These are phyloP conservation scores for Penicillium corylophilum DNA, from an alignment of 2,329 filamentous ascomycete species.

Conservation along the genomic window DNA sequence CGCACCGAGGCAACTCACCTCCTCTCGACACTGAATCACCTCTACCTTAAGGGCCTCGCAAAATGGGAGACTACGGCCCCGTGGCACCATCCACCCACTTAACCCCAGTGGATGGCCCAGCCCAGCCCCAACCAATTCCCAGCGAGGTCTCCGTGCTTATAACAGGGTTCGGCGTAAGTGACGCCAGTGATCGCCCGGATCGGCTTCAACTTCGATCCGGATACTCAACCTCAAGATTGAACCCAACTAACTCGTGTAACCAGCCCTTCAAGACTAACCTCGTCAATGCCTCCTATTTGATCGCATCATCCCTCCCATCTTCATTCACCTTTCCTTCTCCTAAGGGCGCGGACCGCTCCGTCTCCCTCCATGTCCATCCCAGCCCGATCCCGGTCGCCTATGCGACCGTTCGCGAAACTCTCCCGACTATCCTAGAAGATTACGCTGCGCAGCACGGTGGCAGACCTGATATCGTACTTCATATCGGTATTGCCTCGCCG, in stretches of 20 bases:
- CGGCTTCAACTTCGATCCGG: conserved; percentile 5
- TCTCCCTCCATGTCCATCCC: conserved; percentile 55
- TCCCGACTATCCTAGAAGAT: conserved; percentile 62
- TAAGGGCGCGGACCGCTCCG: conserved; percentile 27
- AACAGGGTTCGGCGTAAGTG: conserved; percentile 39
- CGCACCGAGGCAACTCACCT: conserved; percentile 1
- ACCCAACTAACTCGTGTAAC: conserved; percentile 8
- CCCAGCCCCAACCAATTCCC: conserved; percentile 13
- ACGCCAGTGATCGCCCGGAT: conserved; percentile 12
- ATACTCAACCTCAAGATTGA: background rate
- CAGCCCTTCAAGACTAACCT: conserved; percentile 75
- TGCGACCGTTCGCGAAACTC: conserved; percentile 59
- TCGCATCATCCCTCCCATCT: conserved; percentile 66
- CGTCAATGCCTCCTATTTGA: conserved; percentile 78
- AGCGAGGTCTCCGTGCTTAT: conserved; percentile 37
- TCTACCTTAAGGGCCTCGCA: conserved; percentile 2
- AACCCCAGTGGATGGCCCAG: conserved; percentile 14
- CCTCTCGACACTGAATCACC: background rate
- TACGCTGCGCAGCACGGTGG: conserved; percentile 41
- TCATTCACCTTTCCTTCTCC: conserved; percentile 57
- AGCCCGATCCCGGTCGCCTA: conserved; percentile 71
- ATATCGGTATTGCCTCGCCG: conserved; percentile 75
- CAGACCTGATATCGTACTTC: conserved; percentile 65
- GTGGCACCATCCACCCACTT: conserved; percentile 12
- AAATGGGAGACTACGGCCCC: conserved; percentile 37